These are phyloP conservation scores for Mortierella sp. DNA, from an alignment of 371 early-diverging fungal species.

Conservation along the genomic window DNA sequence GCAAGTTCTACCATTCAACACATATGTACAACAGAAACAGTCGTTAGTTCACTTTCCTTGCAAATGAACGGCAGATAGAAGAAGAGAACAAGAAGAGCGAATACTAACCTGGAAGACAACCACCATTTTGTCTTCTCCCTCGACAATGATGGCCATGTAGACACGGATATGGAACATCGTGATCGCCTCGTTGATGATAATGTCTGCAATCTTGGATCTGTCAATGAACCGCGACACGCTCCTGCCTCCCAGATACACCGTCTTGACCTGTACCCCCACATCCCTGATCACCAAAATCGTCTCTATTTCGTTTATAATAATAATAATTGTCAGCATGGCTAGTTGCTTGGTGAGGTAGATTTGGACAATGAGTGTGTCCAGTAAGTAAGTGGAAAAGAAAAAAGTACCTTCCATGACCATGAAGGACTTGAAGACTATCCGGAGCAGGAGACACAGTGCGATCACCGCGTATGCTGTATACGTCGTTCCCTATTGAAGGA, in stretches of 20 bases:
- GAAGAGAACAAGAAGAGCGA: not conserved
- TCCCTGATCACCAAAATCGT: conserved; percentile 73
- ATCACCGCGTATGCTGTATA: conserved; percentile 32
- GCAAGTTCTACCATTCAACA: conserved; percentile 59
- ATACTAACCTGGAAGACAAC: conserved; percentile 77
- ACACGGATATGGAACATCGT: conserved; percentile 82
- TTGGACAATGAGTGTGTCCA: too few species aligned
- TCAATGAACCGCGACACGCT: conserved; percentile 75
- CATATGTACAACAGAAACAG: not conserved
- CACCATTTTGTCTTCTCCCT: conserved; percentile 71
- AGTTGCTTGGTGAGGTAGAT: too few species aligned
- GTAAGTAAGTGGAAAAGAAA: too few species aligned
- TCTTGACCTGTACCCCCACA: conserved; percentile 80
- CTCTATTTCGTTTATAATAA: conserved; percentile 56
- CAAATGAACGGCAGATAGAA: not conserved
- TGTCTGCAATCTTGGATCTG: conserved; percentile 69
- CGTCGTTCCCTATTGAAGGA: conserved; percentile 27
- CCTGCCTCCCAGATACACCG: conserved; percentile 69
- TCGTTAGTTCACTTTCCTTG: not conserved
- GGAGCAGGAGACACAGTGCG: conserved; percentile 19
- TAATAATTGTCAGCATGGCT: not conserved
- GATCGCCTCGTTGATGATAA: conserved; percentile 84
- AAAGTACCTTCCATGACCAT: conserved; percentile 57
- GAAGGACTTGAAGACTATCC: conserved; percentile 43
- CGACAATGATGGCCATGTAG: conserved; percentile 79